Evolutionary conservation across 768 basidiomycete species (phyloP).

Genomic region (Boletus barrowsii): DNA sequence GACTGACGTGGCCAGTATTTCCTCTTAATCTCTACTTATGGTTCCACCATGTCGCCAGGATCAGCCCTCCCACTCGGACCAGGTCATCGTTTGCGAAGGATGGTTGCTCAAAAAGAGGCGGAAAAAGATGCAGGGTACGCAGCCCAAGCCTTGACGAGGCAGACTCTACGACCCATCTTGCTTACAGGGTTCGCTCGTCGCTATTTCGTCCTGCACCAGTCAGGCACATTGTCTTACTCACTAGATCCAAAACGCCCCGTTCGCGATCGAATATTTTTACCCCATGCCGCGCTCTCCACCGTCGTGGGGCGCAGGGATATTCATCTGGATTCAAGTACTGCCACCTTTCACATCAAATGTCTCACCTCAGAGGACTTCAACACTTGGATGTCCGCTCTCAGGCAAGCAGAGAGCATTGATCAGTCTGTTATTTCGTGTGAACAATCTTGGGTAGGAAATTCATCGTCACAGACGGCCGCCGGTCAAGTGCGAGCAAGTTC

Average conservation of each 20-base stretch:
- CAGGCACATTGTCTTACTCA: slow-evolving; percentile 72
- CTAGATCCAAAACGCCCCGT: slow-evolving; percentile 68
- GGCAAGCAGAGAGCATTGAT: slow-evolving; percentile 40
- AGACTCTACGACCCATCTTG: background rate
- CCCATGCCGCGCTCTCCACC: slow-evolving; percentile 76
- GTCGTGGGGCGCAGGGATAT: slow-evolving; percentile 73
- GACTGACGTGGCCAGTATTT: background rate
- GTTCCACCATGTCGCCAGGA: background rate
- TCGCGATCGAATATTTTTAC: slow-evolving; percentile 65
- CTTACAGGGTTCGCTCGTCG: slow-evolving; percentile 76
- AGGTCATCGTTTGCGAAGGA: slow-evolving; percentile 54
- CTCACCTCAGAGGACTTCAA: slow-evolving; percentile 68
- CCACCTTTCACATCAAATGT: slow-evolving; percentile 82
- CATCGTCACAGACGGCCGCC: slow-evolving; percentile 39
- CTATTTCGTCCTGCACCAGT: slow-evolving; percentile 68
- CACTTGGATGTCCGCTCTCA: slow-evolving; percentile 71
- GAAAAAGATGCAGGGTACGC: slow-evolving; percentile 82
- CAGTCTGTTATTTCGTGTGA: slow-evolving; percentile 14
- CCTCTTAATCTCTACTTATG: slow-evolving; percentile 6
- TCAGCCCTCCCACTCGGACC: slow-evolving; percentile 1
- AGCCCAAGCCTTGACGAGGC: background rate
- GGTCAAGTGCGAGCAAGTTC: slow-evolving; percentile 35
- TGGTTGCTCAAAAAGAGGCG: slow-evolving; percentile 86
- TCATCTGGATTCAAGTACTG: slow-evolving; percentile 71
- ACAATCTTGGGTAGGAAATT: slow-evolving; percentile 51